A percentile compares a stretch with the other conserved stretches of the same genome.
phyloP scores from a whole-genome alignment of 1,284 basidiomycete species.

The Trametes hirsuta region DNA sequence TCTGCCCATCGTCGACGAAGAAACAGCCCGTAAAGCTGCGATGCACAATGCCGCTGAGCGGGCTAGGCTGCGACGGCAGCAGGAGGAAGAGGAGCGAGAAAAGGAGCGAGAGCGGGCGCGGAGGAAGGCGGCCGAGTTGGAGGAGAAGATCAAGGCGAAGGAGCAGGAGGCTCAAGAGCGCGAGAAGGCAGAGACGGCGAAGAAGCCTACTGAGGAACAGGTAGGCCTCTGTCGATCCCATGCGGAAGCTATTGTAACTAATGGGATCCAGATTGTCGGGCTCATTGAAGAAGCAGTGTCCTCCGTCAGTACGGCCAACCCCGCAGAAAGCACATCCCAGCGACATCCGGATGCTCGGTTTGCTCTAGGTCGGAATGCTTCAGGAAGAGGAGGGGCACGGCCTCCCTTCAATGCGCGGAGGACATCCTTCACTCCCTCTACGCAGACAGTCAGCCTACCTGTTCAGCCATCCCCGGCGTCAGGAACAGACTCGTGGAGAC shows the following conservation, averaged over 20 bases:
- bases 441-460: conserved; percentile 8
- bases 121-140: conserved; percentile 85
- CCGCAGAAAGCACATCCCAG: conserved; percentile 14
- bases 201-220: conserved; percentile 28
- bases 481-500: conserved; percentile 66
- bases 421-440: conserved; percentile 29
- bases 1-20: conserved; percentile 57
- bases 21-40: conserved; percentile 76
- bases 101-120: conserved; percentile 84
- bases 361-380: conserved; percentile 36
- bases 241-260: background rate
- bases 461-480: conserved; percentile 36
- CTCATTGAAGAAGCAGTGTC: conserved; percentile 51
- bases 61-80: conserved; percentile 76
- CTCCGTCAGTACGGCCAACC: background rate
- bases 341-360: conserved; percentile 14
- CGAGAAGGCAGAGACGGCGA: conserved; percentile 20
- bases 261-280: conserved; percentile 37
- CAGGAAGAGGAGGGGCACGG: conserved; percentile 32
- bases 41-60: conserved; percentile 93
- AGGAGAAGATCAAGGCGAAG: conserved; percentile 66
- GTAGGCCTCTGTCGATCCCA: conserved; percentile 13
- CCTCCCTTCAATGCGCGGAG: conserved; percentile 31
- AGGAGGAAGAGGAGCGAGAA: conserved; percentile 87
- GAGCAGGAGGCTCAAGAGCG: conserved; percentile 36